These are phyloP conservation scores for Adenanthera pavonina DNA, from an alignment of 306 rosid species.

Conservation along the genomic window DNA sequence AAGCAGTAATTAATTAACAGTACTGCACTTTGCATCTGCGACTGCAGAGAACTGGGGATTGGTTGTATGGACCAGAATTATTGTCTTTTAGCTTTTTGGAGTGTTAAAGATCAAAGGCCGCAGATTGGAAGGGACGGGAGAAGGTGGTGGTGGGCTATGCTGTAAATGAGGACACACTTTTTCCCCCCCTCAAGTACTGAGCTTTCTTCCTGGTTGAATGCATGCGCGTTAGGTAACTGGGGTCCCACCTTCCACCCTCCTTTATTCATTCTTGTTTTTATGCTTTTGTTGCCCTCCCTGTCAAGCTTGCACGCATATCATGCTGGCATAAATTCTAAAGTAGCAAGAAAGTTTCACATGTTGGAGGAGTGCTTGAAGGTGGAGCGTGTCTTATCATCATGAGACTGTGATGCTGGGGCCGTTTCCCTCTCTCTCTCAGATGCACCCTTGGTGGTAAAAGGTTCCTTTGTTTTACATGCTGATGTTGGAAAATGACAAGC, in stretches of 20 bases:
- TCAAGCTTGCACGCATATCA: constrained; percentile 50
- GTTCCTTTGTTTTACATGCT: constrained; percentile 62
- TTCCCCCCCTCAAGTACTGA: constrained; percentile 49
- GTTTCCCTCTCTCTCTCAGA: constrained; percentile 43
- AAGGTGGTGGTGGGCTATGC: constrained; percentile 73
- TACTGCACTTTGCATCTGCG: constrained; percentile 45
- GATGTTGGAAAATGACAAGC: constrained; percentile 43
- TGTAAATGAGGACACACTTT: constrained; percentile 66
- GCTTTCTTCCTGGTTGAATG: constrained; percentile 60
- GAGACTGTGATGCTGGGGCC: constrained; percentile 45
- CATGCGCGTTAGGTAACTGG: constrained; percentile 79
- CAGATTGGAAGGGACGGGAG: constrained; percentile 63
- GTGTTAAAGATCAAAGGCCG: constrained; percentile 56
- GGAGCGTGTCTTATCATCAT: constrained; percentile 61
- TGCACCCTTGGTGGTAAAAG: constrained; percentile 52
- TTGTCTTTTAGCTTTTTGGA: constrained; percentile 56
- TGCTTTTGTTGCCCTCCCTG: constrained; percentile 60
- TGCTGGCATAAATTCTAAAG: constrained; percentile 52
- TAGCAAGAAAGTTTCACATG: constrained; percentile 55
- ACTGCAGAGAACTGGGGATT: constrained; percentile 41
- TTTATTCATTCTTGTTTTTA: constrained; percentile 51
- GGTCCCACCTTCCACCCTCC: constrained; percentile 73
- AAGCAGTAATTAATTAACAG: constrained; percentile 33
- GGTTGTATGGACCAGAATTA: constrained; percentile 54
- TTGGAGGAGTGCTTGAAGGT: constrained; percentile 49